Conservation (phyloP, 352 stramenopile species). For the Hyaloperonospora arabidopsidis region DNA sequence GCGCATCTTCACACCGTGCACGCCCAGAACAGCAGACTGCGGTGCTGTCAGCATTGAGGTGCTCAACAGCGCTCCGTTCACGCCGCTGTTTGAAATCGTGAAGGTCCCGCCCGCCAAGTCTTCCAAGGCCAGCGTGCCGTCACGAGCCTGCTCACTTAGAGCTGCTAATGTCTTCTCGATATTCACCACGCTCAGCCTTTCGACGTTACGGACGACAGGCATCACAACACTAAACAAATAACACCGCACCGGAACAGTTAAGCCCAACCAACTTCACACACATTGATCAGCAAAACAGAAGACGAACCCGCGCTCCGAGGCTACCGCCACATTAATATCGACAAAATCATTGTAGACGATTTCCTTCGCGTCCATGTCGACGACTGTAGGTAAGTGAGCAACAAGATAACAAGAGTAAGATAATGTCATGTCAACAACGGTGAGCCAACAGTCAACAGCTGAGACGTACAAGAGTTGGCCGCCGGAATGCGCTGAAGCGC, state of each 20-base stretch:
- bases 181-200: conserved; percentile 93
- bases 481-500: conserved; percentile 90
- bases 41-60: conserved; percentile 98
- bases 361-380: conserved; percentile 97
- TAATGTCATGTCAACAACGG: background rate
- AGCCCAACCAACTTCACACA: background rate
- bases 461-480: conserved; percentile 91
- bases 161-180: conserved; percentile 93
- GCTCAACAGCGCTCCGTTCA: conserved; percentile 95
- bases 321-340: conserved; percentile 97
- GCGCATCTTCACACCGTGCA: conserved; percentile 97
- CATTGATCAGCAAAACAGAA: background rate
- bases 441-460: background rate
- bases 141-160: conserved; percentile 72
- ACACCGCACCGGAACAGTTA: conserved; percentile 8
- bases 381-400: conserved; percentile 44
- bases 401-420: conserved; percentile 4
- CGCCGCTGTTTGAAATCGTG: conserved; percentile 96
- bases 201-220: conserved; percentile 96
- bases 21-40: conserved; percentile 96
- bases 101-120: conserved; percentile 98
- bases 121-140: conserved; percentile 61
- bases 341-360: conserved; percentile 99
- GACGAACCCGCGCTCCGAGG: conserved; percentile 83
- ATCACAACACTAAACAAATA: conserved; percentile 89